Percentiles rank a stretch among this genome's conserved stretches.
These are phyloP conservation scores for Mrakia gelida DNA, from an alignment of 768 basidiomycete genomes.

Conservation along the genomic window DNA sequence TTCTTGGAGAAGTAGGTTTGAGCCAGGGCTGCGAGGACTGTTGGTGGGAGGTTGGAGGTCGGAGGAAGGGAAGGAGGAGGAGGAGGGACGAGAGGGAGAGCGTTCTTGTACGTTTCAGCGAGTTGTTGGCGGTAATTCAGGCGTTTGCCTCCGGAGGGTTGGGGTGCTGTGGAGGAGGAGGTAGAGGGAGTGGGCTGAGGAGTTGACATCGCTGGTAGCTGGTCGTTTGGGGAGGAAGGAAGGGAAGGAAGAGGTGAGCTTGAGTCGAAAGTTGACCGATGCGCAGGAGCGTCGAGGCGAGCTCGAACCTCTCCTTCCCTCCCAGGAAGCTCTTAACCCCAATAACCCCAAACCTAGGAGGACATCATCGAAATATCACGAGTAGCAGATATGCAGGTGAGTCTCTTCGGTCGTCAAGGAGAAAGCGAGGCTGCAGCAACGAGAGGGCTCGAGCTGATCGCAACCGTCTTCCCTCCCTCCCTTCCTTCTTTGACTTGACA, in stretches of 20 bases:
- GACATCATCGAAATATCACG: not conserved
- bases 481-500: not conserved
- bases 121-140: conserved; percentile 8
- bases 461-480: not conserved
- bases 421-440: too few relatives aligned
- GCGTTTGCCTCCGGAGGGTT: not conserved
- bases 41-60: not conserved
- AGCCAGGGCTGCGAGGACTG: not conserved
- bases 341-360: not conserved
- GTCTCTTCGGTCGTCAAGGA: not conserved
- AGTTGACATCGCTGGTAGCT: not conserved
- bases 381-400: conserved; percentile 4
- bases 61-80: not conserved
- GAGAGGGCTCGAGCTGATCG: not conserved
- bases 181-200: not conserved
- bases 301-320: not conserved
- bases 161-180: not conserved
- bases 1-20: not conserved
- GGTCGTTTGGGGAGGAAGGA: not conserved
- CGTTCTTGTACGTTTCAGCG: conserved; percentile 10
- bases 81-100: conserved; percentile 27
- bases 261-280: not conserved
- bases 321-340: not conserved
- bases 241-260: not conserved
- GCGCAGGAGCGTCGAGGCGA: too few relatives aligned